A percentile compares a stretch with the other conserved stretches of the same genome.
phyloP scores from a whole-genome alignment of 2,329 filamentous ascomycete species.

The Dactylellina leptospora region DNA sequence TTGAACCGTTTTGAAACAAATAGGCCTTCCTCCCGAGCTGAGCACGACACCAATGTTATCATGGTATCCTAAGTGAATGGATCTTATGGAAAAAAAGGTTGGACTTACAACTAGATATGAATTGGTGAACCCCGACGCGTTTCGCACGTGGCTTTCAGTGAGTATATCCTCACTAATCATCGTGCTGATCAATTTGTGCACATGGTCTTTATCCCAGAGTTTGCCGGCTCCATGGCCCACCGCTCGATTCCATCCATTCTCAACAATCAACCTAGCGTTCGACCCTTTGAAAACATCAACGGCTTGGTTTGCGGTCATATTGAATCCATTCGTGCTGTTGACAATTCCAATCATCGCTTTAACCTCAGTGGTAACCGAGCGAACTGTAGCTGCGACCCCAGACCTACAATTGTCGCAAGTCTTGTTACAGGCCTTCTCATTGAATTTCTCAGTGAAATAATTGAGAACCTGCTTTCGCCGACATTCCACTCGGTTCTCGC shows the following conservation, averaged over 20 bases:
- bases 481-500: constrained; percentile 87
- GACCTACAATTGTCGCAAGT: constrained; percentile 91
- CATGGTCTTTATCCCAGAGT: constrained; percentile 75
- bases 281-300: constrained; percentile 83
- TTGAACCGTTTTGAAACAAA: constrained; percentile 52
- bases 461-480: constrained; percentile 84
- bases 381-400: constrained; percentile 73
- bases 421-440: constrained; percentile 73
- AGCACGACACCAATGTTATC: constrained; percentile 52
- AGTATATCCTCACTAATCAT: constrained; percentile 79
- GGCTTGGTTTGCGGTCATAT: constrained; percentile 79
- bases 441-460: constrained; percentile 93
- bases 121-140: constrained; percentile 72
- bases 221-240: constrained; percentile 74
- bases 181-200: constrained; percentile 83
- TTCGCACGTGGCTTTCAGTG: constrained; percentile 73
- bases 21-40: constrained; percentile 59
- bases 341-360: constrained; percentile 75
- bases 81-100: constrained; percentile 56
- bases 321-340: constrained; percentile 61
- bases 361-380: constrained; percentile 81
- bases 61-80: not conserved
- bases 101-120: constrained; percentile 75
- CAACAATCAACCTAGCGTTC: constrained; percentile 68
- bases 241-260: constrained; percentile 65